These are phyloP conservation scores for Suhomyces wounanorum DNA, from an alignment of 1,139 yeast genomes.

Conservation along the genomic window DNA sequence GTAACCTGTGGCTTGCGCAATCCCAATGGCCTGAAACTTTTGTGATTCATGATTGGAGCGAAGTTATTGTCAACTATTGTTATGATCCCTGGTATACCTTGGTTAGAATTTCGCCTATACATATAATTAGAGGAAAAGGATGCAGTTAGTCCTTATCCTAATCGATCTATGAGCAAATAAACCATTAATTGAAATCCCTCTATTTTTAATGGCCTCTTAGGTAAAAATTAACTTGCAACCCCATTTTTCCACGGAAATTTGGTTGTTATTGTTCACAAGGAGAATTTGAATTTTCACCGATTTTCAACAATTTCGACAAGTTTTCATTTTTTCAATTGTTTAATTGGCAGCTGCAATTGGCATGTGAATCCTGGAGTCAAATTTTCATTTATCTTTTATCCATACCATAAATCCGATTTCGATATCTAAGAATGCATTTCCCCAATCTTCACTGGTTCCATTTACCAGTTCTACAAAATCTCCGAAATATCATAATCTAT, in stretches of 20 bases:
- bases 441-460: too few species aligned
- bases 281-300: background rate
- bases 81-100: background rate
- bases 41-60: background rate
- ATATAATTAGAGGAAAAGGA: too few species aligned
- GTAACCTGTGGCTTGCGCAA: background rate
- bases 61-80: background rate
- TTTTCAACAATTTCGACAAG: background rate
- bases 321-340: background rate
- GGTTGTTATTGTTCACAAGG: too few species aligned
- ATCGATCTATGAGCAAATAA: too few species aligned
- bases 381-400: too few species aligned
- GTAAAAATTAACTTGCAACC: too few species aligned
- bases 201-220: background rate
- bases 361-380: background rate
- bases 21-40: background rate
- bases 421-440: too few species aligned
- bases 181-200: too few species aligned
- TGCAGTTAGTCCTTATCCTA: too few species aligned
- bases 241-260: too few species aligned
- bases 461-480: background rate
- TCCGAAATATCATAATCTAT: slow-evolving; percentile 1
- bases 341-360: background rate
- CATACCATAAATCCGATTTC: too few species aligned
- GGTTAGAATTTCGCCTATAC: too few species aligned